Conservation (phyloP, 495 filamentous ascomycete species). For the Copromyces sp. region DNA sequence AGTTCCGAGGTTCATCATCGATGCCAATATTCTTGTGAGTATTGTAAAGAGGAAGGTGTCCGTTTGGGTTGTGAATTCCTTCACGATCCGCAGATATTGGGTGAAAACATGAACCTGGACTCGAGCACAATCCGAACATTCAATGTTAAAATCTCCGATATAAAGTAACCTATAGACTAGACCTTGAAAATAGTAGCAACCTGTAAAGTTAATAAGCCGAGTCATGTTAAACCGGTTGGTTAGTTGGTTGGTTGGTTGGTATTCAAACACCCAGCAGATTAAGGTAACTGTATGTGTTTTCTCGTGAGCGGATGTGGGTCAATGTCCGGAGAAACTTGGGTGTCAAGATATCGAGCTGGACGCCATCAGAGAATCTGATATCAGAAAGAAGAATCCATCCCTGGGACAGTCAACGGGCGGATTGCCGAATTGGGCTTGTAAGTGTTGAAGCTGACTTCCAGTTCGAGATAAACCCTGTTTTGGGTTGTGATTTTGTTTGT, state of each 20-base stretch:
- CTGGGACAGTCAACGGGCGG: no score
- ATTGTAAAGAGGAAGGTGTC: neutral
- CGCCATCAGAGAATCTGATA: neutral
- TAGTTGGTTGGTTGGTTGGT: no score
- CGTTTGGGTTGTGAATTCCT: neutral
- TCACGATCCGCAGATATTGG: neutral
- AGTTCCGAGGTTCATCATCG: neutral
- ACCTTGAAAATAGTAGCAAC: neutral
- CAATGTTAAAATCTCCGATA: neutral
- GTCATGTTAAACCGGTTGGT: neutral
- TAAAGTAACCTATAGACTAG: fast-evolving
- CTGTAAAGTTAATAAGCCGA: neutral
- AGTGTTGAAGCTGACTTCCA: neutral
- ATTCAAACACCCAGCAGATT: neutral
- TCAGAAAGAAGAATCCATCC: neutral
- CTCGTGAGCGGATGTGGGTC: neutral
- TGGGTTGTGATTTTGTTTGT: neutral
- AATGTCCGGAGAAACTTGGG: no score
- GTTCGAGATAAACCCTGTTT: neutral
- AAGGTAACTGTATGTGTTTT: neutral
- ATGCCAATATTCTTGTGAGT: neutral
- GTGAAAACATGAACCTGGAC: neutral
- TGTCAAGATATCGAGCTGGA: neutral
- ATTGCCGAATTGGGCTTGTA: neutral
- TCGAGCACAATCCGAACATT: neutral